Base-by-base conservation (phyloP, 768 basidiomycete genomes). In the Suillus brevipes region DNA sequence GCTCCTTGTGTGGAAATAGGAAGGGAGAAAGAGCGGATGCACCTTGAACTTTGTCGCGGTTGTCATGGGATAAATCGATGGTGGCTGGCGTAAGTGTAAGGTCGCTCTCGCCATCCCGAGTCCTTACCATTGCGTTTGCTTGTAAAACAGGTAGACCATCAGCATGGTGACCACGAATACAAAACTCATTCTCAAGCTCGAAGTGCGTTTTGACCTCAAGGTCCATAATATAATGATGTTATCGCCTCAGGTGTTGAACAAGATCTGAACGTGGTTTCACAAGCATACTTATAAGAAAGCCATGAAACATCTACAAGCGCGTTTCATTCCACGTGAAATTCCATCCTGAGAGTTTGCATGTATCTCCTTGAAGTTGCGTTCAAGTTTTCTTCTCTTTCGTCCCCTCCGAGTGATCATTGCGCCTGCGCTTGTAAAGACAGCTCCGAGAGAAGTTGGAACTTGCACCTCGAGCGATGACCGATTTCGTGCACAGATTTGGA, bases 391-490 rank as follows among this genome's bases (percentile, higher is more conserved):
- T 66, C 34, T 75, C 7, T 52, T 52, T 52, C 61, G 77, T 6
- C 74, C 70, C 72, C 57, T 78, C 75, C 6, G 23, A 50, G 13
- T 50, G 13, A 7, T 73, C 66, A 28, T 56, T 25, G 47, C 42
- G 69, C 71, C 73, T 61, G 66, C 70, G 55, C 82, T 80, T 5
- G 77, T 83, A 53, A 87, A 85, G 66, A 90, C 78, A 9, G 89
- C 87, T 34, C 83, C 83, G 66, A 92, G 74, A 0, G 92, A 28
- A 28, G 50, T 28, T 16, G 4, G 3, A 52, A 8, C 50, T 93
- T 43, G 88, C 73, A 1, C 89, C 89, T 73, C 94, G 92, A 4
- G 89, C 84, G 14, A 84, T 83, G 9, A 93, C 87, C 92, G 90
- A 58, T 86, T 83, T 87, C 81, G 71, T 92, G 89, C 78, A 91